phyloP scores from a whole-genome alignment of 208 protist species.

The Phytomonas sp. region DNA sequence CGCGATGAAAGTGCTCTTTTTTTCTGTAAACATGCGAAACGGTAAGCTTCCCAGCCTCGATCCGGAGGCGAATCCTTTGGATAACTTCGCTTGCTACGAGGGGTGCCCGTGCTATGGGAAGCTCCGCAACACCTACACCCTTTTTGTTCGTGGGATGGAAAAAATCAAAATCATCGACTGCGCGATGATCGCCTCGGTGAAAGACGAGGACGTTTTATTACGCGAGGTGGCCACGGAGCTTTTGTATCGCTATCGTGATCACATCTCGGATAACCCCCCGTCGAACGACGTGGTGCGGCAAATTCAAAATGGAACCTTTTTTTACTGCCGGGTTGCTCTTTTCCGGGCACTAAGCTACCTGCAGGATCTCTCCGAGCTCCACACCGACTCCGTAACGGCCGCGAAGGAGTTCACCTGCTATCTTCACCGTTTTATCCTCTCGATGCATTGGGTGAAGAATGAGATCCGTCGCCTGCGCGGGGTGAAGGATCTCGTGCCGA shows the following conservation, averaged over 20 bases:
- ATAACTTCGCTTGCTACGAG: constrained; percentile 68
- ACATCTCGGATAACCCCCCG: constrained; percentile 48
- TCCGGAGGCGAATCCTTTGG: constrained; percentile 24
- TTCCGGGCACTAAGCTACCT: constrained; percentile 46
- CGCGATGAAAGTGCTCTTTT: constrained; percentile 57
- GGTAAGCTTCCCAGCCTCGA: constrained; percentile 18
- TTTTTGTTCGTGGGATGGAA: constrained; percentile 68
- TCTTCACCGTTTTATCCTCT: constrained; percentile 36
- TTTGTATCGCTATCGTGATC: constrained; percentile 24
- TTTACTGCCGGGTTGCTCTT: constrained; percentile 46
- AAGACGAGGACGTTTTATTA: constrained; percentile 36
- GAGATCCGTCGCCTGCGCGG: constrained; percentile 39
- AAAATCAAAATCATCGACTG: constrained; percentile 75
- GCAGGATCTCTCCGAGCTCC: constrained; percentile 22
- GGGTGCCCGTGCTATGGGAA: constrained; percentile 53
- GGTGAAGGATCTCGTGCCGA: constrained; percentile 30
- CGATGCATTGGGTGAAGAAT: constrained; percentile 47
- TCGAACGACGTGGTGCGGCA: constrained; percentile 38
- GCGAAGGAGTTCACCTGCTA: constrained; percentile 19
- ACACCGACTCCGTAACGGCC: constrained; percentile 13
- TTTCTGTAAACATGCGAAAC: constrained; percentile 39
- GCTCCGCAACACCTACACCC: constrained; percentile 37
- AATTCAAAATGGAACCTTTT: constrained; percentile 66
- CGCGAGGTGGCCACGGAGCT: constrained; percentile 39
- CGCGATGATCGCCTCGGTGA: constrained; percentile 60